Conservation (phyloP, 2,329 filamentous ascomycete genomes). For the Colletotrichum sp. region DNA sequence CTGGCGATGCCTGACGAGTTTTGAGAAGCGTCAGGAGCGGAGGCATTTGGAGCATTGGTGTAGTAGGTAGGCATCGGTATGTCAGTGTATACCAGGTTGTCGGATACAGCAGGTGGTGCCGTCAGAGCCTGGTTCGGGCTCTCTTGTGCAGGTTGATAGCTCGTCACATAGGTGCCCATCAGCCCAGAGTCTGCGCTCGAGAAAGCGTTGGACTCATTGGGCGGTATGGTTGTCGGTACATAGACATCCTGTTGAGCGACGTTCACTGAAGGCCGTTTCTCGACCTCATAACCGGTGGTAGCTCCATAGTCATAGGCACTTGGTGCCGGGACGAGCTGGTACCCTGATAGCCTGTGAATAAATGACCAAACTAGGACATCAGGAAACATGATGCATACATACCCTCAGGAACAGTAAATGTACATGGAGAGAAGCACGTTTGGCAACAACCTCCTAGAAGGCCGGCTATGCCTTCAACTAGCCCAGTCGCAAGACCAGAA, state of each 20-base stretch:
- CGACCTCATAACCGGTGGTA: conserved; percentile 34
- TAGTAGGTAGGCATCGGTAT: conserved; percentile 28
- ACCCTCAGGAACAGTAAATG: conserved; percentile 28
- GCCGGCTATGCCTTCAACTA: conserved; percentile 29
- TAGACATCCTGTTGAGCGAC: conserved; percentile 12
- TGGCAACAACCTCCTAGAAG: conserved; percentile 31
- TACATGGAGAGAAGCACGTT: conserved; percentile 31
- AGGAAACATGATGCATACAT: conserved; percentile 24
- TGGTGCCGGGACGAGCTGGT: conserved; percentile 31
- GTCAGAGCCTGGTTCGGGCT: conserved; percentile 23
- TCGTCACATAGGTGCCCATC: conserved; percentile 32
- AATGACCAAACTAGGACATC: background rate
- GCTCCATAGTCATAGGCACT: conserved; percentile 29
- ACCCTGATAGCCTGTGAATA: conserved; percentile 29
- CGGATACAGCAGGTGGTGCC: conserved; percentile 31
- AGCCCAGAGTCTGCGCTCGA: conserved; percentile 30
- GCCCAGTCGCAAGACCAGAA: conserved; percentile 6
- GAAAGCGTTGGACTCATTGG: conserved; percentile 30
- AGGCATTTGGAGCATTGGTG: conserved; percentile 4
- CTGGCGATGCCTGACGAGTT: background rate
- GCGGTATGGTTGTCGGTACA: conserved; percentile 26
- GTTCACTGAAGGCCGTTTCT: conserved; percentile 26
- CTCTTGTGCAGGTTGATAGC: conserved; percentile 41
- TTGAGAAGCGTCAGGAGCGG: background rate
- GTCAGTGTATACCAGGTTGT: conserved; percentile 44